Conservation (phyloP, 805 yeast species). For the Starmerella kuoi region DNA sequence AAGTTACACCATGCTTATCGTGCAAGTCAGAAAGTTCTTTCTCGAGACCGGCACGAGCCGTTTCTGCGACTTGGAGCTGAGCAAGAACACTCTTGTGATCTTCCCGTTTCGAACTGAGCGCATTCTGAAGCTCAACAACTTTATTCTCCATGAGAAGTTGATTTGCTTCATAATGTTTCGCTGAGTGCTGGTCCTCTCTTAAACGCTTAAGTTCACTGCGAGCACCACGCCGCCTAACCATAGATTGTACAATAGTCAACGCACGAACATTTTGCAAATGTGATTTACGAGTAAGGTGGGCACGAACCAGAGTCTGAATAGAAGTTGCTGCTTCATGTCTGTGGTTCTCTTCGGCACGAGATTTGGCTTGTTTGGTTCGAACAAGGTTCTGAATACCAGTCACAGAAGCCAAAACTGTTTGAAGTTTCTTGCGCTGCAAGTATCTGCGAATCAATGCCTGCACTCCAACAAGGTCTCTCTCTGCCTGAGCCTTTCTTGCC, state of each 20-base stretch:
- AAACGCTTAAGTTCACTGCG: slow-evolving; percentile 46
- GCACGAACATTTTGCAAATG: slow-evolving; percentile 40
- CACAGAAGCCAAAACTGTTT: slow-evolving; percentile 42
- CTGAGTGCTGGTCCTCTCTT: slow-evolving; percentile 84
- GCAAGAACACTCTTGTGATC: slow-evolving; percentile 40
- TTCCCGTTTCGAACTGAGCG: slow-evolving; percentile 56
- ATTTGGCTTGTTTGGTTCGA: slow-evolving; percentile 42
- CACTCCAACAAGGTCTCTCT: slow-evolving; percentile 50
- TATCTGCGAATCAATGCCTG: slow-evolving; percentile 47
- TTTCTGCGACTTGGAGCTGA: slow-evolving; percentile 10
- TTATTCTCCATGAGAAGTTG: slow-evolving; percentile 90
- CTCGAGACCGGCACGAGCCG: slow-evolving; percentile 8
- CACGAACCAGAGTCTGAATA: slow-evolving; percentile 66
- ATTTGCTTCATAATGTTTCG: slow-evolving; percentile 69
- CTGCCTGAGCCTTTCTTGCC: slow-evolving; percentile 39
- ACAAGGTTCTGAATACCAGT: slow-evolving; percentile 45
- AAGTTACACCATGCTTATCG: neutral
- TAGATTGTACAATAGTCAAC: slow-evolving; percentile 62
- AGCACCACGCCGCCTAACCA: slow-evolving; percentile 67
- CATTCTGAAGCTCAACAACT: slow-evolving; percentile 87
- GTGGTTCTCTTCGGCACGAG: slow-evolving; percentile 37
- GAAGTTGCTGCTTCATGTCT: slow-evolving; percentile 51
- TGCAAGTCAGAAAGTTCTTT: neutral
- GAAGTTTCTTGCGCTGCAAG: slow-evolving; percentile 40
- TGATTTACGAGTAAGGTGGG: slow-evolving; percentile 46